phyloP scores from a whole-genome alignment of 768 basidiomycete species.

The Tylopilus rubrobrunneus region DNA sequence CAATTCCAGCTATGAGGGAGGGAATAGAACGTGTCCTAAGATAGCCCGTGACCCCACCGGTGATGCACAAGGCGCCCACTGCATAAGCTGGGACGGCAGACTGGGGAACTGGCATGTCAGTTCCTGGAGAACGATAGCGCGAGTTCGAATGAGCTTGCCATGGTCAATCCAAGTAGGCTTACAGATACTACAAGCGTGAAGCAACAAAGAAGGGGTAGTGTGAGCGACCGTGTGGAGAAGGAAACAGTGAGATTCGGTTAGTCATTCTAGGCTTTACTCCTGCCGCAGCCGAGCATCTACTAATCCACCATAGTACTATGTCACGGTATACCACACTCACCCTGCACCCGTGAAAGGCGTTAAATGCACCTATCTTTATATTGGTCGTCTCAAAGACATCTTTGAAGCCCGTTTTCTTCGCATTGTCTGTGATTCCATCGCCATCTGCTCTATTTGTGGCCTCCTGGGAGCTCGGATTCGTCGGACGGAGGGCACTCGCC shows the following conservation, averaged over 20 bases:
- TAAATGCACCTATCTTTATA: too few species aligned
- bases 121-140: neutral
- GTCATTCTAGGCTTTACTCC: neutral
- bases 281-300: too few species aligned
- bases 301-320: too few species aligned
- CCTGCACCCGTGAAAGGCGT: too few species aligned
- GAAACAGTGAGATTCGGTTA: neutral
- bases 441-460: conserved; percentile 73
- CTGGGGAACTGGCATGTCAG: conserved; percentile 38
- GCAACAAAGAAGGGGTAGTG: neutral
- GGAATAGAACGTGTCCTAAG: conserved; percentile 72
- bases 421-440: conserved; percentile 77
- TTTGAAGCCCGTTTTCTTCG: conserved; percentile 92
- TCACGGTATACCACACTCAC: too few species aligned
- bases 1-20: conserved; percentile 76
- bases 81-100: conserved; percentile 79
- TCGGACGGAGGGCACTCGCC: conserved; percentile 75
- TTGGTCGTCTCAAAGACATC: conserved; percentile 78
- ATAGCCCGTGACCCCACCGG: conserved; percentile 74
- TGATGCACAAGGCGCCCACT: conserved; percentile 72
- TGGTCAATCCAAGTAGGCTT: conserved; percentile 21
- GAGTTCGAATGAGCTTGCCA: conserved; percentile 26
- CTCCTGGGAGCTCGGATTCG: conserved; percentile 78
- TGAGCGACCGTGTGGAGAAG: too few species aligned
- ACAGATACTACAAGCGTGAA: conserved; percentile 5